phyloP scores from a whole-genome alignment of 768 basidiomycete genomes.

The Pleurotus giganteus region DNA sequence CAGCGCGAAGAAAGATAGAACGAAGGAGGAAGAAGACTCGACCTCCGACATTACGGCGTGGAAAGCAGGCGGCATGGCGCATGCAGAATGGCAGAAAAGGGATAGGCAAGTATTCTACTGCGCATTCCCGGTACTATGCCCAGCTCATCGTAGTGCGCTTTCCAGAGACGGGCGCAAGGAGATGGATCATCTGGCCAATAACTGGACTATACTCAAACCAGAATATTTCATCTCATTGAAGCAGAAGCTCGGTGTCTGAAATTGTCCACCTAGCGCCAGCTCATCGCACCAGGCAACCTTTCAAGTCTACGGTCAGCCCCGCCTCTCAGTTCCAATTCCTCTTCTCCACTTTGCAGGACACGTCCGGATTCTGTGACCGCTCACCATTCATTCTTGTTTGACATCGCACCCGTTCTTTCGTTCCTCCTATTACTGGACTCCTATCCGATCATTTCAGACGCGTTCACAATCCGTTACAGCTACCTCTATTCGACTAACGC shows the following conservation, averaged over 20 bases:
- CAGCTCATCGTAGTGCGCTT: constrained; percentile 9
- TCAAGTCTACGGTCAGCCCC: constrained; percentile 5
- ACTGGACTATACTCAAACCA: constrained; percentile 48
- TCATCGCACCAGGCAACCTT: constrained; percentile 9
- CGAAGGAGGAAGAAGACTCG: constrained; percentile 28
- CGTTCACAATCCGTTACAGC: background rate
- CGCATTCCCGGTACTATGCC: constrained; percentile 5
- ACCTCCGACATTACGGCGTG: constrained; percentile 42
- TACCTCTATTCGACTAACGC: background rate
- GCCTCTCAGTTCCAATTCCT: background rate
- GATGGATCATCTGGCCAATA: constrained; percentile 45
- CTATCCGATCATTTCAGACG: background rate
- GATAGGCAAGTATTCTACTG: constrained; percentile 39
- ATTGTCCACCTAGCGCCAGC: background rate
- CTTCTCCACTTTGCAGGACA: background rate
- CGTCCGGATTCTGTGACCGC: background rate
- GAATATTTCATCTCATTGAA: constrained; percentile 56
- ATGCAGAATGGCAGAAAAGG: constrained; percentile 58
- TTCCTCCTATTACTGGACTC: background rate
- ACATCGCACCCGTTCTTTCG: background rate
- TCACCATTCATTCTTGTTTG: background rate
- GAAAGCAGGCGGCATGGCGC: constrained; percentile 48
- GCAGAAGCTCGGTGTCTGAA: constrained; percentile 51
- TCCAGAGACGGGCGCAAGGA: constrained; percentile 54
- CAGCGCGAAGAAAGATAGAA: constrained; percentile 31